Percentiles rank a stretch among this genome's conserved stretches.
These are phyloP conservation scores for Fraxinus americana DNA, from an alignment of 257 asterid genomes.

Conservation along the genomic window DNA sequence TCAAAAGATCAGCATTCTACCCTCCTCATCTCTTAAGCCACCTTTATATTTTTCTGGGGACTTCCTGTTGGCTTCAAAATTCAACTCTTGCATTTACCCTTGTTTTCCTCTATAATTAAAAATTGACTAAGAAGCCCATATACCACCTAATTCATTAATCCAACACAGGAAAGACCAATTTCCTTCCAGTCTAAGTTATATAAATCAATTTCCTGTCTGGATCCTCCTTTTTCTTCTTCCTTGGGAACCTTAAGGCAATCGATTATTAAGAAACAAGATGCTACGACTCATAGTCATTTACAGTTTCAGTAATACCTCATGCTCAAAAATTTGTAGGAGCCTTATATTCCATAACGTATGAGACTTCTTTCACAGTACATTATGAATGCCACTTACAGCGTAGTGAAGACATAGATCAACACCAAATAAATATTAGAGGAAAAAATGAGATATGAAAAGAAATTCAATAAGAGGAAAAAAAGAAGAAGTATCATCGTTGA, in stretches of 20 bases:
- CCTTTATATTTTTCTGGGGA: neutral
- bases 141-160: neutral
- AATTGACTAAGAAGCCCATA: neutral
- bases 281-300: neutral
- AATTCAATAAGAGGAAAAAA: neutral
- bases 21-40: neutral
- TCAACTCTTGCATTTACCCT: neutral
- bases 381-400: neutral
- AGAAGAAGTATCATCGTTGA: slow-evolving; percentile 1
- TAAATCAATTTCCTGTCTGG: neutral
- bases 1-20: neutral
- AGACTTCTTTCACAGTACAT: neutral
- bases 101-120: neutral
- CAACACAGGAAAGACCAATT: neutral
- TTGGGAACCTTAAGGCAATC: neutral
- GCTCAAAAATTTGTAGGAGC: neutral
- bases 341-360: neutral
- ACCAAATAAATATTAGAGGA: neutral
- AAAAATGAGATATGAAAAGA: neutral
- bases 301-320: neutral
- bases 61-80: neutral
- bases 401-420: neutral
- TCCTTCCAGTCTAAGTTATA: neutral
- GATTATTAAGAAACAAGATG: neutral
- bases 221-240: neutral